Evolutionary conservation across 495 filamentous ascomycete species (phyloP).

Genomic region (Hyphodiscus hymeniophilus): DNA sequence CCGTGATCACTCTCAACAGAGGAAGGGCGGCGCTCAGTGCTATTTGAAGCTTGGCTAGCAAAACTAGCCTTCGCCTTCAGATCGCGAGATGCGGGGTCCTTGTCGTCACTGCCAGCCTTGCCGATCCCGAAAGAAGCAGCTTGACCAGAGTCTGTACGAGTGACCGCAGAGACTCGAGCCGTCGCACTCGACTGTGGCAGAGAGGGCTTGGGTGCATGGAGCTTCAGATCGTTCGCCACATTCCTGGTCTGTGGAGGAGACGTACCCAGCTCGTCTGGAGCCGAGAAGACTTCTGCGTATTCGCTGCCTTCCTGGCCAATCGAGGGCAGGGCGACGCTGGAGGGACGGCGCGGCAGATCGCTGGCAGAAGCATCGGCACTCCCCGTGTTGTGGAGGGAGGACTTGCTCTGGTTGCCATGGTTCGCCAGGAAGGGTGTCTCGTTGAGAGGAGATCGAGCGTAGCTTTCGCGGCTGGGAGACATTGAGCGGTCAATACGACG

Average conservation of each 20-base stretch:
- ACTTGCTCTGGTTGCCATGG: conserved; percentile 33
- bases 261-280: conserved; percentile 35
- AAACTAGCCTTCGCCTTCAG: conserved; percentile 56
- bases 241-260: conserved; percentile 64
- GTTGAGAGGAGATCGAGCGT: conserved; percentile 80
- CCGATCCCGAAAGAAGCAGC: conserved; percentile 78
- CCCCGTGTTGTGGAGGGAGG: conserved; percentile 27
- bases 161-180: conserved; percentile 69
- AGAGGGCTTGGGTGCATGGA: conserved; percentile 87
- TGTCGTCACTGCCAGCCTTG: conserved; percentile 51
- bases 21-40: conserved; percentile 29
- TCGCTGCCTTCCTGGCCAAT: conserved; percentile 86
- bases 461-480: conserved; percentile 69
- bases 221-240: conserved; percentile 69
- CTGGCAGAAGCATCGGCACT: conserved; percentile 35
- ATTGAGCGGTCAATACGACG: conserved; percentile 64
- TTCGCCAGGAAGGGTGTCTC: conserved; percentile 33
- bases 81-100: conserved; percentile 42
- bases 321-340: conserved; percentile 69
- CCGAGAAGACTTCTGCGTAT: conserved; percentile 55
- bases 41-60: conserved; percentile 43
- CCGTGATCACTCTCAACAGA: conserved; percentile 61
- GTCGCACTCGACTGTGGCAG: conserved; percentile 70
- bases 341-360: conserved; percentile 52
- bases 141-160: conserved; percentile 78